These are phyloP conservation scores for Claviceps sp. DNA, from an alignment of 2,329 filamentous ascomycete species.

Conservation along the genomic window DNA sequence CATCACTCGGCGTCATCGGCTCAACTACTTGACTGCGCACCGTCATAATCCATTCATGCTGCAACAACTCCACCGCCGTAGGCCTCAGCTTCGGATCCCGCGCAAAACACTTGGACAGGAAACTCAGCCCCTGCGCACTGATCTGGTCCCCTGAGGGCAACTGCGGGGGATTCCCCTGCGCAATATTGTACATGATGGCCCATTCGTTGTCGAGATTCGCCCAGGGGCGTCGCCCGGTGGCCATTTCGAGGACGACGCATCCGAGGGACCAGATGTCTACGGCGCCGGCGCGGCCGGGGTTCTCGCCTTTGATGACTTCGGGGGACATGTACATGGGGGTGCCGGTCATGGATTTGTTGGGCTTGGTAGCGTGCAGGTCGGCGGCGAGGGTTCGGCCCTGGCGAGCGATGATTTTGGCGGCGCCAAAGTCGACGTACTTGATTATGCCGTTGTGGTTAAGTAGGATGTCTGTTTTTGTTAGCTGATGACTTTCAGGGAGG, in stretches of 20 bases:
- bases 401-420: constrained; percentile 89
- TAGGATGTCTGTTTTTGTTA: constrained; percentile 55
- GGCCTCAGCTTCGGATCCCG: constrained; percentile 68
- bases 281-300: constrained; percentile 65
- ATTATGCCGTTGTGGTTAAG: constrained; percentile 96
- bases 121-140: constrained; percentile 73
- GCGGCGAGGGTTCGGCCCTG: constrained; percentile 73
- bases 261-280: constrained; percentile 95
- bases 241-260: constrained; percentile 96
- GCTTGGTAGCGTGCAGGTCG: constrained; percentile 44
- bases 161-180: constrained; percentile 85
- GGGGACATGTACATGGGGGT: constrained; percentile 99
- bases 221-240: constrained; percentile 87
- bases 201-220: constrained; percentile 95
- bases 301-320: constrained; percentile 89
- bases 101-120: constrained; percentile 75
- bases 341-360: constrained; percentile 88
- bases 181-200: constrained; percentile 99
- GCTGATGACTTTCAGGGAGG: constrained; percentile 7
- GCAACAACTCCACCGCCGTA: constrained; percentile 75
- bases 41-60: constrained; percentile 79
- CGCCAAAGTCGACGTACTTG: constrained; percentile 98
- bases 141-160: constrained; percentile 74
- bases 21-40: constrained; percentile 54
- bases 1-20: constrained; percentile 48